These are phyloP conservation scores for Magnusiomyces ingens DNA, from an alignment of 1,139 yeast genomes.

Conservation along the genomic window DNA sequence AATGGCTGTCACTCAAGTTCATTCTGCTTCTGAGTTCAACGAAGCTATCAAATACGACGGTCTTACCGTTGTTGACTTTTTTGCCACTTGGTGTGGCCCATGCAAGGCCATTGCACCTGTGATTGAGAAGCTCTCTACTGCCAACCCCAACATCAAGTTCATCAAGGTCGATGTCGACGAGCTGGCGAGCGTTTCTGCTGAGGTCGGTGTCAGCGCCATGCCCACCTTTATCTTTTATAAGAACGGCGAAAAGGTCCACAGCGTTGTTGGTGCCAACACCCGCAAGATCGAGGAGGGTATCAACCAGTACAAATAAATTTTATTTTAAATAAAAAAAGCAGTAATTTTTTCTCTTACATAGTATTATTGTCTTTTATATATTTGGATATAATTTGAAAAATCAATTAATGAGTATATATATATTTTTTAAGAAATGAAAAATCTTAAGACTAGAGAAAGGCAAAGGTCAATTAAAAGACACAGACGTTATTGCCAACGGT, in stretches of 20 bases:
- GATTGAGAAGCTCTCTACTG: conserved; percentile 54
- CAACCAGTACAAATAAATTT: neutral
- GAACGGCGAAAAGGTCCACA: conserved; percentile 55
- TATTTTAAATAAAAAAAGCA: neutral
- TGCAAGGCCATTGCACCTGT: conserved; percentile 82
- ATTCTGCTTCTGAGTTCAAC: conserved; percentile 53
- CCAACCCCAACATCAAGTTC: conserved; percentile 47
- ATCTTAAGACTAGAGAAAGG: too few species aligned
- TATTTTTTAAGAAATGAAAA: too few species aligned
- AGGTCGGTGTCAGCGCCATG: conserved; percentile 72
- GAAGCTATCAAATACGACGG: conserved; percentile 51
- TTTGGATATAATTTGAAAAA: too few species aligned
- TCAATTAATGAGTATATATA: too few species aligned
- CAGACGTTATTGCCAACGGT: too few species aligned
- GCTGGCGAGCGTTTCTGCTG: conserved; percentile 56
- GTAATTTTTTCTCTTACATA: neutral
- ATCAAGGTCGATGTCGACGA: conserved; percentile 79
- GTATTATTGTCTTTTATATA: neutral
- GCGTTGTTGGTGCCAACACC: conserved; percentile 68
- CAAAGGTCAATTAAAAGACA: too few species aligned
- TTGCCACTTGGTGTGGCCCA: conserved; percentile 93
- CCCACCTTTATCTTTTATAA: conserved; percentile 78
- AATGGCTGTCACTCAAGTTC: conserved; percentile 33
- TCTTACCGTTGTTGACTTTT: conserved; percentile 71
- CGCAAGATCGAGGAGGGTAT: conserved; percentile 14